phyloP scores from a whole-genome alignment of 1,139 yeast species.

The Chernovozyma aurita region DNA sequence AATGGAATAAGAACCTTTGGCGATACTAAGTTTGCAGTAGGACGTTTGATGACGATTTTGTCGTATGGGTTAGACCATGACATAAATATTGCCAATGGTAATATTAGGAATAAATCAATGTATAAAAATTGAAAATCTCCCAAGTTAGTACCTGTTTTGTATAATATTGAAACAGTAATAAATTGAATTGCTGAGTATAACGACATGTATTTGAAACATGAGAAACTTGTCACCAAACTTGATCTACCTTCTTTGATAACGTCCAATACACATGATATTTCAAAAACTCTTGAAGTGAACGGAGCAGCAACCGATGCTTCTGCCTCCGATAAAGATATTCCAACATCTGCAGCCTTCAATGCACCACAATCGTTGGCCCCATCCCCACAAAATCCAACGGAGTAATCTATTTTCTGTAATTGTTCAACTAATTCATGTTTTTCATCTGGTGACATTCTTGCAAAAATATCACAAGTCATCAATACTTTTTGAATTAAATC shows the following conservation, averaged over 20 bases:
- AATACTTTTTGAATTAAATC: slow-evolving; percentile 52
- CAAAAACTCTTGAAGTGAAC: slow-evolving; percentile 84
- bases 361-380: slow-evolving; percentile 99
- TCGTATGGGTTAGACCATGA: slow-evolving; percentile 89
- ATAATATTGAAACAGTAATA: slow-evolving; percentile 76
- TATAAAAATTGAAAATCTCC: slow-evolving; percentile 97
- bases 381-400: slow-evolving; percentile 97
- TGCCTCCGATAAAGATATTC: slow-evolving; percentile 92
- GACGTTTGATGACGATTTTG: slow-evolving; percentile 63
- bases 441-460: slow-evolving; percentile 98
- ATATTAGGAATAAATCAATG: slow-evolving; percentile 83
- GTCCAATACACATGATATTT: slow-evolving; percentile 86
- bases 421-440: slow-evolving; percentile 92
- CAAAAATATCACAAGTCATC: slow-evolving; percentile 74
- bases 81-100: slow-evolving; percentile 95
- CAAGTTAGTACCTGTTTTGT: slow-evolving; percentile 83
- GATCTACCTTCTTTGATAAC: slow-evolving; percentile 94
- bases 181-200: slow-evolving; percentile 95
- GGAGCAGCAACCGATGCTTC: slow-evolving; percentile 99
- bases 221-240: slow-evolving; percentile 87
- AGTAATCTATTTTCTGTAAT: slow-evolving; percentile 77
- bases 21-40: slow-evolving; percentile 90
- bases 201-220: slow-evolving; percentile 98
- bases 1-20: slow-evolving; percentile 82
- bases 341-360: slow-evolving; percentile 93